These are phyloP conservation scores for Akebia trifoliata DNA, from an alignment of 164 flowering plant genomes.

Conservation along the genomic window DNA sequence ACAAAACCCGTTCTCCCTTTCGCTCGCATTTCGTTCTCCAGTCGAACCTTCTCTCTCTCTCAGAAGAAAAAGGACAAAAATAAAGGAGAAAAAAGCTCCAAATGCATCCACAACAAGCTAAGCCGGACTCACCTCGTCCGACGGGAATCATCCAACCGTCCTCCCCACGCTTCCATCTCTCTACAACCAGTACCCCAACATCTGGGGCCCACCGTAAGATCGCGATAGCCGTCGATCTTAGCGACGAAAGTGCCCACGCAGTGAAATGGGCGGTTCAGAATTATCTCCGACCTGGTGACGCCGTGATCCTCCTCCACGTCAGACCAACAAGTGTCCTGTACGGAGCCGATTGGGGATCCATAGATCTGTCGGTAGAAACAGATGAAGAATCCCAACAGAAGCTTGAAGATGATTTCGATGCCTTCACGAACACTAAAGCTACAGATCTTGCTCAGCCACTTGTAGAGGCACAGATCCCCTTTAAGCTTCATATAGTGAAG, in stretches of 20 bases:
- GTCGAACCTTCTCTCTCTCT: no score
- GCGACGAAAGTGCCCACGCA: slow-evolving; percentile 74
- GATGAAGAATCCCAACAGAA: slow-evolving; percentile 37
- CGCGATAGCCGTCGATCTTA: slow-evolving; percentile 76
- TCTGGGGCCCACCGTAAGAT: slow-evolving; percentile 41
- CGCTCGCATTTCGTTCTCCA: no score
- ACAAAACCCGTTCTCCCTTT: no score
- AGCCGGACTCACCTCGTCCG: slow-evolving; percentile 5
- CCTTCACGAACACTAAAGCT: slow-evolving; percentile 48
- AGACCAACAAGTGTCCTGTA: slow-evolving; percentile 68
- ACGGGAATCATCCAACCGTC: slow-evolving; percentile 26
- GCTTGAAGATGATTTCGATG: slow-evolving; percentile 64
- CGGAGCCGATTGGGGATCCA: slow-evolving; percentile 81
- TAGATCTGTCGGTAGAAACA: slow-evolving; percentile 26
- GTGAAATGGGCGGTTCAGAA: slow-evolving; percentile 76
- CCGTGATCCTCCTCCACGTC: slow-evolving; percentile 73
- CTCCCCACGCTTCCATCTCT: slow-evolving; percentile 39
- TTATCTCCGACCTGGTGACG: slow-evolving; percentile 75
- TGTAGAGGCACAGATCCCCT: slow-evolving; percentile 53
- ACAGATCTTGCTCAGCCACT: slow-evolving; percentile 47
- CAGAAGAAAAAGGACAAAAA: no score
- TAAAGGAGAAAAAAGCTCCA: not conserved
- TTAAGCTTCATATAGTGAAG: slow-evolving; percentile 67
- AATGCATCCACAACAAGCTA: slow-evolving; percentile 10
- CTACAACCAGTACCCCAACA: slow-evolving; percentile 19